Base-by-base conservation (phyloP, 352 stramenopile species). In the Phytophthora crassamura region DNA sequence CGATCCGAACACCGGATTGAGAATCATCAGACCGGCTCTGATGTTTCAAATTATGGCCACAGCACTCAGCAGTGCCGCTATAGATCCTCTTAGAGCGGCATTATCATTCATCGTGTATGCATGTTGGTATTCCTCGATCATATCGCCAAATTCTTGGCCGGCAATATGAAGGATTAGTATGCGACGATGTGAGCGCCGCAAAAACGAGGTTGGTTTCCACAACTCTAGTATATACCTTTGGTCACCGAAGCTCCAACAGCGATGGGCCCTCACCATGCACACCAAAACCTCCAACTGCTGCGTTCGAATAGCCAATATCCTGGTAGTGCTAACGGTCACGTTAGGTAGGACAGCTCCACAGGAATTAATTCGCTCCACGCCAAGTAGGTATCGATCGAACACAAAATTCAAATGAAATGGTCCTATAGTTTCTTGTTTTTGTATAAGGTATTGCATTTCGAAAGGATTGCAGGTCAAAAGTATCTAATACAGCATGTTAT, bases 101-200 rank as follows among this genome's bases (percentile, higher is more conserved):
- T 58, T 22, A 6, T 58, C 35, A 32, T 48, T 58, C 2, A 22
- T 47, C 36, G 49, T 58, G 15, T 48, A 58, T 12, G 50, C 50
- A 11, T 59, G 51, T 10, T 59, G 51, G 11, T 59, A 59, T 33
- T 59, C 38, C 15, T 59, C 22, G 11, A 59, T 15, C 51, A 59
- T 42, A 6, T 59, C 51, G 5, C 51, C 51, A 14, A n/a, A 49
- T 39, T 59, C 30, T 42, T 59, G 39, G 5, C 51, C 39, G 6
- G 50, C 50, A 5, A 50, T 59, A 15, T 4, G 51, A 50, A 3
- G 38, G 18, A 20, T 59, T 59, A 1, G 51, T 59, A 16, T 59
- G 51, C 11, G 51, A 59, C 3, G 0, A 1, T 14, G 51, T 59
- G 5, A 59, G 39, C 3, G 51, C 51, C 7, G 51, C 51, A 32